Conservation (phyloP, 1,284 basidiomycete genomes). For the Gymnopus androsaceus region DNA sequence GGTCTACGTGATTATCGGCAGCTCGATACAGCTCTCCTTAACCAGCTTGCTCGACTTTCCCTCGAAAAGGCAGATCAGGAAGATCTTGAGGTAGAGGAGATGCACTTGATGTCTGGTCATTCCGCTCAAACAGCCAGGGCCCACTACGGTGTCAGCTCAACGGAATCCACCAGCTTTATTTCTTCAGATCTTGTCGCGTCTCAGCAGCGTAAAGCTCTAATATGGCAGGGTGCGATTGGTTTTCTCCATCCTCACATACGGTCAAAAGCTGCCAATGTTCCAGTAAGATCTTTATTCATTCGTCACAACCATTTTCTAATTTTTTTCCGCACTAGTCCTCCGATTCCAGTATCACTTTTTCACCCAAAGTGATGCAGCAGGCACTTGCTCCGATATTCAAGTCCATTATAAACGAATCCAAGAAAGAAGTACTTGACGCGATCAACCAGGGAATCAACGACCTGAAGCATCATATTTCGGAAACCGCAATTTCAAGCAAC, state of each 20-base stretch:
- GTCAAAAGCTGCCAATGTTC: neutral
- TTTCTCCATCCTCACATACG: neutral
- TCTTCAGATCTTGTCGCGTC: neutral
- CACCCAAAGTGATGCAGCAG: neutral
- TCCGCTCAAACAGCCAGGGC: neutral
- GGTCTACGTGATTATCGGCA: slow-evolving; percentile 1
- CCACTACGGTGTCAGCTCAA: neutral
- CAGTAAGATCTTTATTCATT: neutral
- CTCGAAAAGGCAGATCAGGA: neutral
- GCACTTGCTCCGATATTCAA: neutral
- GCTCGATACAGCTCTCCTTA: neutral
- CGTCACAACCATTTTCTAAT: neutral
- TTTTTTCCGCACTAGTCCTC: neutral
- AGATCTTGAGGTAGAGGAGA: neutral
- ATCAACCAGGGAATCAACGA: too few species aligned
- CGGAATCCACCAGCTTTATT: neutral
- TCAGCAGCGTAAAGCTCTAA: neutral
- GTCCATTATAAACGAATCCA: too few species aligned
- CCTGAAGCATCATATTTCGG: too few species aligned
- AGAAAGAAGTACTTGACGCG: too few species aligned
- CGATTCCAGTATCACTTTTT: neutral
- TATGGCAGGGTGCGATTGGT: slow-evolving; percentile 1
- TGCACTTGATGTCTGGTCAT: neutral
- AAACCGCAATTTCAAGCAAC: too few species aligned
- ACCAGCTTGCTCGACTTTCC: neutral